A percentile compares a stretch with the other conserved stretches of the same genome.
These are phyloP conservation scores for Deinandra increscens DNA, from an alignment of 129 eudicot species.

Conservation along the genomic window DNA sequence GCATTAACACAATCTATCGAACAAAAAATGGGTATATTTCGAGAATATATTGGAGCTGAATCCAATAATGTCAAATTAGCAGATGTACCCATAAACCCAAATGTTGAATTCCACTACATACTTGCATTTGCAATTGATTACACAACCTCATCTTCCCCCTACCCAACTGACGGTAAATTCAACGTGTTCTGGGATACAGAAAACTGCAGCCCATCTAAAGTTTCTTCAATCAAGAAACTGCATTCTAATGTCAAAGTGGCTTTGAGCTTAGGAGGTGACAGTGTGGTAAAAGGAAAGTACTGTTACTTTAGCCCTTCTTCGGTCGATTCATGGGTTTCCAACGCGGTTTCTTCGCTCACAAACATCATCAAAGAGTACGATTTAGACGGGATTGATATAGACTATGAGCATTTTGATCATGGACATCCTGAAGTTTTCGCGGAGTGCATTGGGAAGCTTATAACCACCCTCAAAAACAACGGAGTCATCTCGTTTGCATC, in stretches of 20 bases:
- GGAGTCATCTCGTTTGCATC: slow-evolving; percentile 64
- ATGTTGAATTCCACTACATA: slow-evolving; percentile 42
- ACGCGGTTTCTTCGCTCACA: slow-evolving; percentile 63
- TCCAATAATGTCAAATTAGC: slow-evolving; percentile 34
- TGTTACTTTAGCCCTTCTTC: slow-evolving; percentile 40
- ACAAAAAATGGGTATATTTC: slow-evolving; percentile 41
- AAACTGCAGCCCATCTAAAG: slow-evolving; percentile 30
- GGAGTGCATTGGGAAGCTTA: slow-evolving; percentile 57
- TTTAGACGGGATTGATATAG: slow-evolving; percentile 72
- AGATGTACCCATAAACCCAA: slow-evolving; percentile 44
- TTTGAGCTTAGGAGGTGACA: slow-evolving; percentile 53
- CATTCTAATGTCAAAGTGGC: slow-evolving; percentile 46
- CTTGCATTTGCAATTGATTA: slow-evolving; percentile 54
- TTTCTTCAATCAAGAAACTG: slow-evolving; percentile 31
- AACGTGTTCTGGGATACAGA: slow-evolving; percentile 43
- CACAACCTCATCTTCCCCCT: slow-evolving; percentile 30
- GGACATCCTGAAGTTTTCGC: slow-evolving; percentile 56
- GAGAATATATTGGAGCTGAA: slow-evolving; percentile 79
- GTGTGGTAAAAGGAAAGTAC: slow-evolving; percentile 16
- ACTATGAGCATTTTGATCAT: slow-evolving; percentile 74
- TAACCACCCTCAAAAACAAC: slow-evolving; percentile 52
- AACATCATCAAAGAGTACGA: slow-evolving; percentile 52
- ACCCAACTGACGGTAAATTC: slow-evolving; percentile 41
- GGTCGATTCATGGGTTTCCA: slow-evolving; percentile 61
- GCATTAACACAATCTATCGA: slow-evolving; percentile 29